Evolutionary conservation across 1,284 basidiomycete species (phyloP).

Genomic region (Pterulicium gracile): DNA sequence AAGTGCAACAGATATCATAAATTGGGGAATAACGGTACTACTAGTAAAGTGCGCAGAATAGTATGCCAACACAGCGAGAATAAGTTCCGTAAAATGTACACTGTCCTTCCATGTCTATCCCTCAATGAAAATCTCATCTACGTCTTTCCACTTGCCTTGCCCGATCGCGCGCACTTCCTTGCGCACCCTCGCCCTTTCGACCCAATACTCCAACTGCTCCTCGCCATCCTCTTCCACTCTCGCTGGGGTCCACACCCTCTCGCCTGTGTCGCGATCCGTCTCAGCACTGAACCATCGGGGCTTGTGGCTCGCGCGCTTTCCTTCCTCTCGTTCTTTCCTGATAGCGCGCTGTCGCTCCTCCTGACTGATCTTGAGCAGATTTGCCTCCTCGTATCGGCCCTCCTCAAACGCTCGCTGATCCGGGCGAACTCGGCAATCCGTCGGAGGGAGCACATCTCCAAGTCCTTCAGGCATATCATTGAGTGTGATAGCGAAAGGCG

Average conservation of each 20-base stretch:
- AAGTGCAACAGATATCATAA: no score
- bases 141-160: constrained; percentile 1
- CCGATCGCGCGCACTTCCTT: constrained; percentile 20
- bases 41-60: no score
- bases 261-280: constrained; percentile 78
- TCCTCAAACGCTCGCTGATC: constrained; percentile 94
- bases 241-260: constrained; percentile 74
- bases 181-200: constrained; percentile 64
- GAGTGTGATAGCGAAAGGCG: constrained; percentile 88
- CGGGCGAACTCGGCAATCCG: constrained; percentile 89
- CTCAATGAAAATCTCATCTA: constrained; percentile 8
- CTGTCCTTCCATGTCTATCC: no score
- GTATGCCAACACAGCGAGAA: no score
- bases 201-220: constrained; percentile 73
- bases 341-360: constrained; percentile 85
- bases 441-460: constrained; percentile 71
- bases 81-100: no score
- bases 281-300: constrained; percentile 77
- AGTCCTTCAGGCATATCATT: constrained; percentile 73
- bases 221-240: constrained; percentile 22
- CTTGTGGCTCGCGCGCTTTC: constrained; percentile 60
- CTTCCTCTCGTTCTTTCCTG: constrained; percentile 69
- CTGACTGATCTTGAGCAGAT: constrained; percentile 77
- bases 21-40: no score
- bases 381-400: constrained; percentile 87